Conservation (phyloP, 2,329 filamentous ascomycete species). For the Teratosphaeria destructans region DNA sequence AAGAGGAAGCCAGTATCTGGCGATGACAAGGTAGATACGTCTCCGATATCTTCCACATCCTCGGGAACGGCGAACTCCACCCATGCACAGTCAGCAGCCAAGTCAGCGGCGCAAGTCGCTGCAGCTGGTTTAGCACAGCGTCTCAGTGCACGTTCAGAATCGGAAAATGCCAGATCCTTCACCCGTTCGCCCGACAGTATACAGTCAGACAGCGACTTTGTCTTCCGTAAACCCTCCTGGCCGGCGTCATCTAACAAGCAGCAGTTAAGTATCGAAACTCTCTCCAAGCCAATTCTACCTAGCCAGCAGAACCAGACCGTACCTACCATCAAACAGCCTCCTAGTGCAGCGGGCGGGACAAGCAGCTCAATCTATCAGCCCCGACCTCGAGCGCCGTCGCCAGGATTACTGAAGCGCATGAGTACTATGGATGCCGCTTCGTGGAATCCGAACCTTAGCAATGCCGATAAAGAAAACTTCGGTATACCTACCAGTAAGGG, state of each 20-base stretch:
- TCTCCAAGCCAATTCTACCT: conserved; percentile 13
- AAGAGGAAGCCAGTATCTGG: conserved; percentile 34
- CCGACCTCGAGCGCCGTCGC: conserved; percentile 26
- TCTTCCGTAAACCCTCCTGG: conserved; percentile 24
- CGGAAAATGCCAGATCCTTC: not conserved
- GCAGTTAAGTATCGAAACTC: conserved; percentile 5
- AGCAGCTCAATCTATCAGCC: conserved; percentile 7
- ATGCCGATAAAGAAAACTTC: not conserved
- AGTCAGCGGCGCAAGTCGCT: conserved; percentile 9
- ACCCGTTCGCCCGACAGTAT: conserved; percentile 6
- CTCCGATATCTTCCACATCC: not conserved
- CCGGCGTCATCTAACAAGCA: conserved; percentile 18
- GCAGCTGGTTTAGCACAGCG: conserved; percentile 3
- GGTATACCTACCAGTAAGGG: not conserved
- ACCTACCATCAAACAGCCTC: not conserved
- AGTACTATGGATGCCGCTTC: conserved; percentile 30
- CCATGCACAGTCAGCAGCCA: not conserved
- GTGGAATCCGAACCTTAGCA: not conserved
- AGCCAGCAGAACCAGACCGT: conserved; percentile 6
- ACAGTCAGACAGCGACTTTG: conserved; percentile 3
- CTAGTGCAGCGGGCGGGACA: not conserved
- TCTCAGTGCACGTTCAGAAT: conserved; percentile 2
- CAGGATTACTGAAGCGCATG: conserved; percentile 37
- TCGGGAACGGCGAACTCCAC: conserved; percentile 4
- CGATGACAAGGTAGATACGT: not conserved